These are phyloP conservation scores for Cyberlindnera maritima DNA, from an alignment of 805 yeast genomes.

Conservation along the genomic window DNA sequence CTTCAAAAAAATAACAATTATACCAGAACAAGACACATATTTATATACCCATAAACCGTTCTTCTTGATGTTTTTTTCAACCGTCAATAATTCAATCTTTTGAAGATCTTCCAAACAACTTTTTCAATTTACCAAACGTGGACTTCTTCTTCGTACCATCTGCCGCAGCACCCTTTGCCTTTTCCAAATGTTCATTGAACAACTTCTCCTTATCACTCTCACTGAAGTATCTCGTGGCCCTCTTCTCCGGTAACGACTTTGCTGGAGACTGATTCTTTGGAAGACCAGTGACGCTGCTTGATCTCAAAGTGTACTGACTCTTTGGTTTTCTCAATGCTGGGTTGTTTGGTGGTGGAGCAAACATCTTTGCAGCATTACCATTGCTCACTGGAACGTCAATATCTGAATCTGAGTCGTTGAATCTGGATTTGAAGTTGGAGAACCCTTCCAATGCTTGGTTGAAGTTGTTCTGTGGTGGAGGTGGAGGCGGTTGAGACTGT, in stretches of 20 bases:
- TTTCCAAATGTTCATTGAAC: slow-evolving; percentile 10
- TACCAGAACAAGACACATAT: too few relatives aligned
- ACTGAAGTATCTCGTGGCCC: slow-evolving; percentile 29
- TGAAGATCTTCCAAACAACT: slow-evolving; percentile 36
- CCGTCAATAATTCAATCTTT: slow-evolving; percentile 5
- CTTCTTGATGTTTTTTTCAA: background rate
- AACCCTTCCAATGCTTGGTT: slow-evolving; percentile 27
- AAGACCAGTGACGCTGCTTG: slow-evolving; percentile 21
- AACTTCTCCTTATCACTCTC: slow-evolving; percentile 22
- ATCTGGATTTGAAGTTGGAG: slow-evolving; percentile 43
- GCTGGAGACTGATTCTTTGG: slow-evolving; percentile 25
- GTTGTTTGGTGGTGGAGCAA: slow-evolving; percentile 20
- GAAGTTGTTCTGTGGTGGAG: slow-evolving; percentile 5
- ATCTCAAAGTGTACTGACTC: slow-evolving; percentile 26
- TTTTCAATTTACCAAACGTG: slow-evolving; percentile 37
- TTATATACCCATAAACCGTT: background rate
- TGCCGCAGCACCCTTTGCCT: slow-evolving; percentile 7
- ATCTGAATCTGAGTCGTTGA: slow-evolving; percentile 65
- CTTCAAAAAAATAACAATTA: too few relatives aligned
- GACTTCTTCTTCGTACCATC: slow-evolving; percentile 28
- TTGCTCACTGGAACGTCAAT: slow-evolving; percentile 31
- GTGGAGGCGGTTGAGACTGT: slow-evolving; percentile 10
- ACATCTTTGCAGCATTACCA: slow-evolving; percentile 3
- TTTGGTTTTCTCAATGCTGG: slow-evolving; percentile 26
- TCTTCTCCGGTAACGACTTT: slow-evolving; percentile 26